These are phyloP conservation scores for Psophocarpus tetragonolobus DNA, from an alignment of 306 rosid genomes.

Conservation along the genomic window DNA sequence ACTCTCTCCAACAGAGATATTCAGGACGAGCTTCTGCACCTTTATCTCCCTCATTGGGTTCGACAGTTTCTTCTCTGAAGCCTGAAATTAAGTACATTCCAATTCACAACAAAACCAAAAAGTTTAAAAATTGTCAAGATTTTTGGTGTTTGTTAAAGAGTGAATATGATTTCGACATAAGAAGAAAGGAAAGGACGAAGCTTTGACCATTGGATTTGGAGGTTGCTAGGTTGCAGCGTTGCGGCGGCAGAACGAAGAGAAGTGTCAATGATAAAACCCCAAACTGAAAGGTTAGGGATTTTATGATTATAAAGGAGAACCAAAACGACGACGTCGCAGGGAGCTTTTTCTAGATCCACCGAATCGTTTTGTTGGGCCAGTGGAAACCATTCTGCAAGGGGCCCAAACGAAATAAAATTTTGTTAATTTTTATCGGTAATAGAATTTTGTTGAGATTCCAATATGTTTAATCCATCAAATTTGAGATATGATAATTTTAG, in stretches of 20 bases:
- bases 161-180: not conserved
- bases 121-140: not conserved
- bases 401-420: too few species aligned
- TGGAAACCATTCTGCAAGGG: too few species aligned
- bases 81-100: slow-evolving; percentile 41
- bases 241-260: not conserved
- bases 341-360: not conserved
- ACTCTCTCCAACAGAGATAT: slow-evolving; percentile 83
- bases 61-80: slow-evolving; percentile 72
- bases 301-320: not conserved
- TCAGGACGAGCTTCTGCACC: slow-evolving; percentile 79
- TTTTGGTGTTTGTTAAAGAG: not conserved
- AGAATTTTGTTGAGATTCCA: too few species aligned
- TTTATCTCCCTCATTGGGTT: slow-evolving; percentile 83
- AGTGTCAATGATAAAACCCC: not conserved
- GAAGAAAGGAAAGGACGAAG: not conserved
- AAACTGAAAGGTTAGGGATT: not conserved
- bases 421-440: too few species aligned
- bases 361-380: not conserved
- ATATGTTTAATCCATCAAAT: too few species aligned
- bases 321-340: not conserved
- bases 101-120: not conserved
- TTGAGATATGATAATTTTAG: too few species aligned
- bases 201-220: slow-evolving; percentile 21
- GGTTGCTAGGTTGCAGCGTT: not conserved